Evolutionary conservation across 306 rosid genomes (phyloP), one percentile per base, ranked within the genome.

Genomic region (Mucuna pruriens): DNA sequence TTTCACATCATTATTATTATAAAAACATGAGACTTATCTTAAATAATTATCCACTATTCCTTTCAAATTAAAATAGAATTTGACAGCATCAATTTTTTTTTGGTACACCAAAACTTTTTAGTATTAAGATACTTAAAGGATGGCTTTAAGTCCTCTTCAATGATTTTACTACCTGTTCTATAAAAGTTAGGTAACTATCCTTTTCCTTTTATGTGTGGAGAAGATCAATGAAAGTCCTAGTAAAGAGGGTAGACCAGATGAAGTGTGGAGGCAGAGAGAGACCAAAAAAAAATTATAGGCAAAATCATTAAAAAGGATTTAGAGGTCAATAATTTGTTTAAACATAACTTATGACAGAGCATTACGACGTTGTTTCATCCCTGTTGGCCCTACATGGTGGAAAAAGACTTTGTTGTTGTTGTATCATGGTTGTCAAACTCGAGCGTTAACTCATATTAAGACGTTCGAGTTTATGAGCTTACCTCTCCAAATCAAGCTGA

Each of bases 21-120:
- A 51, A n/a, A 51, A 7, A 71, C 34, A 22, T 22, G 55, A 48
- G 55, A 48, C 44, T 80, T 25, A 63, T 31, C 17, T 36, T 38
- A 51, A 26, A 39, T 26, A 48, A 63, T 25, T 44, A 67, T 38
- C 22, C 25, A 72, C 34, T 26, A n/a, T 19, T 81, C 60, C 52
- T 33, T 79, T 57, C 54, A 70, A 71, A 80, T 36, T 3, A 73
- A 63, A 55, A 81, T 46, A 73, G 84, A 64, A 63, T 38, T 13
- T 48, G 3, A 73, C 40, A 49, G 61, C 73, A 71, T 15, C 64
- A 46, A 6, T 15, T 29, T 62, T 44, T 61, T 31, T 55, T 23
- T 7, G 36, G 66, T 51, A 38, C 12, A 51, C 26, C 48, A 63
- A 62, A 73, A 51, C 67, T 48, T 7, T 51, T 64, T 25, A 58